Base-by-base conservation (phyloP, 208 protist genomes). In the Leishmania martiniquensis region DNA sequence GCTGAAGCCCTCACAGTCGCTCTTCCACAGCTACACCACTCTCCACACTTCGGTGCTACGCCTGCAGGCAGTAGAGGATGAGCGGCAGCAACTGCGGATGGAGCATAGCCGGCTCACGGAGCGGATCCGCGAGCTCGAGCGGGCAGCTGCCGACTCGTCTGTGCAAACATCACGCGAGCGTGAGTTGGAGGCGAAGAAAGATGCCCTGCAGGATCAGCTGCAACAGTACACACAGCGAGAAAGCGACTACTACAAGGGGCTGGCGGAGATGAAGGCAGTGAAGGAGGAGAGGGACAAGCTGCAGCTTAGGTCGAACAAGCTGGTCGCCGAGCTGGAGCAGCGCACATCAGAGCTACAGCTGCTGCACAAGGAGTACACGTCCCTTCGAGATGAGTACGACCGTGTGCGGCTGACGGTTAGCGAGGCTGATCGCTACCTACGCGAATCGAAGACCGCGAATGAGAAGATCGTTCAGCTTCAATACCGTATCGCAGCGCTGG, bases 301-400 rank as follows among this genome's bases (percentile, higher is more conserved):
- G 59, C 57, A 78, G 67, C 54, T 65, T 1, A 69, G 79, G 3
- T 32, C 77, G 15, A 37, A 60, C 17, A 45, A 39, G 13, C 25
- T 84, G 52, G 82, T 76, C 22, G 83, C 85, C 5, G 78, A 83
- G n/a, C 77, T 88, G 34, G 75, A 66, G 62, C 77, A 91, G 65
- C 83, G 77, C 71, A 89, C 86, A 51, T 79, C 78, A n/a, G 87
- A 92, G 67, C 72, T 93, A 60, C 80, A 78, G 44, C 80, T 91
- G 70, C 51, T 95, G 29, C 86, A 84, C 51, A 92, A 89, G 77
- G 89, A 93, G 69, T 93, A 93, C 77, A 83, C 84, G 0, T 84
- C 87, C 17, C 89, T 91, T 34, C 82, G 86, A 5, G 85, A 95
- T 39, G 91, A 92, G 77, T 87, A 88, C 74, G 81, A 88, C 25